phyloP scores from a whole-genome alignment of 371 early-diverging fungal species.

The Mucor piriformis region DNA sequence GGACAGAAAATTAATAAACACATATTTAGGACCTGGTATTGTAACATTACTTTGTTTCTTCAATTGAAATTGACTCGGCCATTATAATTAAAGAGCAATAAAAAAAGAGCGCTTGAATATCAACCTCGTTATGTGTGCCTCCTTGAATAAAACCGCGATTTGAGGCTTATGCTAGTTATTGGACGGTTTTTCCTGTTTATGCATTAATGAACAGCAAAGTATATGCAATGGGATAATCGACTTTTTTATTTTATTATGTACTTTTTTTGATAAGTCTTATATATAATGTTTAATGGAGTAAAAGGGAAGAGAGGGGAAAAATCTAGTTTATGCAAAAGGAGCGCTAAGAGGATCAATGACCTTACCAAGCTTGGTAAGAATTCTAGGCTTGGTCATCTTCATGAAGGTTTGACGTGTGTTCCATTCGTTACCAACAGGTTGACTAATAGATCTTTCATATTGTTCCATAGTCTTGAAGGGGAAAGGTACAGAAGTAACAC shows the following conservation, averaged over 20 bases:
- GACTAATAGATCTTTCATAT: conserved; percentile 83
- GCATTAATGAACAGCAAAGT: too few species aligned
- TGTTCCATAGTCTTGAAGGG: conserved; percentile 87
- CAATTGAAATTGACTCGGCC: conserved; percentile 57
- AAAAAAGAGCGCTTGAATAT: not conserved
- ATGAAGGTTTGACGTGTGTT: conserved; percentile 77
- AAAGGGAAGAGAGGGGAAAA: not conserved
- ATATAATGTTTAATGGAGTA: not conserved
- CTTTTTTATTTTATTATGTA: not conserved
- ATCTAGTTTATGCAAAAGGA: conserved; percentile 53
- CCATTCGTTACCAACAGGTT: conserved; percentile 96
- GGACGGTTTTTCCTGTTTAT: too few species aligned
- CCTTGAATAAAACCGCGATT: not conserved
- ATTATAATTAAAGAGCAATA: conserved; percentile 4
- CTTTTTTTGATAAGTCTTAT: not conserved
- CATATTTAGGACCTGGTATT: not conserved
- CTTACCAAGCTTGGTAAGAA: conserved; percentile 83
- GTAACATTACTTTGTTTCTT: conserved; percentile 64
- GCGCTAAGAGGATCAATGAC: conserved; percentile 85
- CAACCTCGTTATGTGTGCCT: not conserved
- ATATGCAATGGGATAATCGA: too few species aligned
- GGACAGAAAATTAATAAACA: not conserved
- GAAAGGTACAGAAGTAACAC: conserved; percentile 74
- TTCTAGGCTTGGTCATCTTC: conserved; percentile 78
- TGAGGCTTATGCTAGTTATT: too few species aligned